Evolutionary conservation across 768 basidiomycete genomes (phyloP).

Genomic region (Collybiopsis confluens): DNA sequence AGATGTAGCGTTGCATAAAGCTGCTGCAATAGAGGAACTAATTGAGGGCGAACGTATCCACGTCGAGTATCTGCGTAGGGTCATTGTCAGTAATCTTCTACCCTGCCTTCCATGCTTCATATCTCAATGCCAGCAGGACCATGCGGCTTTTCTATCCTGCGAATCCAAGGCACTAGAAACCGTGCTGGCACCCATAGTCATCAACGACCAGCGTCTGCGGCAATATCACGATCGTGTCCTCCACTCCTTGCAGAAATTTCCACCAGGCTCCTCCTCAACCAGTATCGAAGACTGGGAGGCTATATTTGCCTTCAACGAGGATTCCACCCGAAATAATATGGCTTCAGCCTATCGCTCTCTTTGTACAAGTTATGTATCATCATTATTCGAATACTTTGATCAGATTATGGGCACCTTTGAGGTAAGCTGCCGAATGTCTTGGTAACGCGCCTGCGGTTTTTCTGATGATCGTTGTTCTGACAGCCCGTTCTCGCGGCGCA

Average conservation of each 20-base stretch:
- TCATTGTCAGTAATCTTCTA: slow-evolving; percentile 21
- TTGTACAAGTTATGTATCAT: slow-evolving; percentile 27
- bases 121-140: slow-evolving; percentile 22
- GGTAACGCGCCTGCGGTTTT: background rate
- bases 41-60: slow-evolving; percentile 29
- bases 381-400: slow-evolving; percentile 23
- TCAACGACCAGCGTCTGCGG: slow-evolving; percentile 22
- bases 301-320: slow-evolving; percentile 24
- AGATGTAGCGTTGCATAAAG: slow-evolving; percentile 20
- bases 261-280: background rate
- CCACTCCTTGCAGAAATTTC: background rate
- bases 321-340: slow-evolving; percentile 22
- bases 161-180: slow-evolving; percentile 14
- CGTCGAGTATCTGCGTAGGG: slow-evolving; percentile 21
- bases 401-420: slow-evolving; percentile 13
- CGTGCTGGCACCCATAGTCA: slow-evolving; percentile 22
- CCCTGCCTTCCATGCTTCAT: background rate
- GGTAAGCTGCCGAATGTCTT: slow-evolving; percentile 12
- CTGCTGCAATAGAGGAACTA: slow-evolving; percentile 25
- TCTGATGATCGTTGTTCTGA: background rate
- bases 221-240: slow-evolving; percentile 23
- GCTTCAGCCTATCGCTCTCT: slow-evolving; percentile 32
- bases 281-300: slow-evolving; percentile 19
- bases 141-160: slow-evolving; percentile 25
- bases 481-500: slow-evolving; percentile 18